Evolutionary conservation across 257 asterid genomes (phyloP).

Genomic region (Fraxinus quadrangulata): DNA sequence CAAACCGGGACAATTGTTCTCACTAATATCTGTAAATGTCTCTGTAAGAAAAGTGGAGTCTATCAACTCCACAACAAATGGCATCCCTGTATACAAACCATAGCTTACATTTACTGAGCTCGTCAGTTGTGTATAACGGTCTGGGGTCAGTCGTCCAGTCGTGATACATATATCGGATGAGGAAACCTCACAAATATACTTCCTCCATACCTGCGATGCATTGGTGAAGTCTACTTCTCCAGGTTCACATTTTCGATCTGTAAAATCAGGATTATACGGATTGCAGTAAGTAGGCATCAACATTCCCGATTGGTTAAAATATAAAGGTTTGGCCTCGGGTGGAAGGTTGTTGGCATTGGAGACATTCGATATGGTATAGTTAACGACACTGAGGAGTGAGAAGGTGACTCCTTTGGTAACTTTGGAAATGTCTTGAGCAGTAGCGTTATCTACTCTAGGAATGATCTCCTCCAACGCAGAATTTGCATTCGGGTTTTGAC

Average conservation of each 20-base stretch:
- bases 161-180: slow-evolving; percentile 33
- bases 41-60: slow-evolving; percentile 32
- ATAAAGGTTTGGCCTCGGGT: slow-evolving; percentile 30
- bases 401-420: slow-evolving; percentile 33
- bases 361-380: slow-evolving; percentile 31
- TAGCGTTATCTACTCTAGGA: slow-evolving; percentile 34
- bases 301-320: slow-evolving; percentile 45
- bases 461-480: slow-evolving; percentile 39
- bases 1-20: slow-evolving; percentile 29
- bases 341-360: slow-evolving; percentile 37
- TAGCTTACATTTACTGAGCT: slow-evolving; percentile 33
- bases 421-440: slow-evolving; percentile 29
- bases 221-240: slow-evolving; percentile 33
- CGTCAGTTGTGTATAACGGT: slow-evolving; percentile 25
- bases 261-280: slow-evolving; percentile 31
- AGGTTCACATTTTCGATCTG: slow-evolving; percentile 27
- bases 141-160: slow-evolving; percentile 39
- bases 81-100: slow-evolving; percentile 30
- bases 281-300: slow-evolving; percentile 39
- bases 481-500: slow-evolving; percentile 37
- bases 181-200: slow-evolving; percentile 39
- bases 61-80: slow-evolving; percentile 36
- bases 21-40: slow-evolving; percentile 24
- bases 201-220: slow-evolving; percentile 38
- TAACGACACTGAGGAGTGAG: slow-evolving; percentile 27